Evolutionary conservation across 257 asterid species (phyloP), one percentile per base, ranked within the genome.

Genomic region (Handroanthus guayacan): DNA sequence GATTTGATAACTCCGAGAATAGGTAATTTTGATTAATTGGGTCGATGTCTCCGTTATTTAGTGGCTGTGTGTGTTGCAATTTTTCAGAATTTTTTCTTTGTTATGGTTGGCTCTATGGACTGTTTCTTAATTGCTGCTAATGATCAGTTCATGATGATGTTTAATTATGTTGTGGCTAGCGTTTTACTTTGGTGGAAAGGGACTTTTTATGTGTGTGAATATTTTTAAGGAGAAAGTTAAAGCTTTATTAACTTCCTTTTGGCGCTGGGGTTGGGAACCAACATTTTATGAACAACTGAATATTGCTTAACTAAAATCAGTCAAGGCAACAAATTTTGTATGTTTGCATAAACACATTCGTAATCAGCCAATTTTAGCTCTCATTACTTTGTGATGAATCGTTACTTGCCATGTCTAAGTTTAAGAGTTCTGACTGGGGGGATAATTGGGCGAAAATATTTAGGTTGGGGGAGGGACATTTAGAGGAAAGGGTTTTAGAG

Each of bases 1-100:
- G 87, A 11, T 51, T 48, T 47, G 94, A 84, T 9, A 82, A 65
- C 74, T 2, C 86, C 10, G 92, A 87, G 64, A 85, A 61, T 56
- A 85, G 84, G 96, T 90, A 80, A 60, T 55, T 48, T 18, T 56
- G 31, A 8, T 16, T n/a, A 8, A 38, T 39, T 76, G 5, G 34
- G 10, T 68, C 68, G 38, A 31, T 51, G 41, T 58, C 11, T 25
- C 31, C 31, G 31, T 25, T 25, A 25, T 0, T 25, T 25, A 25
- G 31, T 25, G 31, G 31, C 60, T 47, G 16, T 37, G 39, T 68
- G 62, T 38, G 31, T 25, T 25, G 31, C 31, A 25, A 25, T 25
- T 38, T 67, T 41, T 38, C 52, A 7, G 0, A 11, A 25, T 50
- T 77, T 57, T 52, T 60, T 81, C 56, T 16, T 56, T 63, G 36